A percentile compares a stretch with the other conserved stretches of the same genome.
phyloP scores from a whole-genome alignment of 75 land plant genomes.

The Pinus albicaulis region DNA sequence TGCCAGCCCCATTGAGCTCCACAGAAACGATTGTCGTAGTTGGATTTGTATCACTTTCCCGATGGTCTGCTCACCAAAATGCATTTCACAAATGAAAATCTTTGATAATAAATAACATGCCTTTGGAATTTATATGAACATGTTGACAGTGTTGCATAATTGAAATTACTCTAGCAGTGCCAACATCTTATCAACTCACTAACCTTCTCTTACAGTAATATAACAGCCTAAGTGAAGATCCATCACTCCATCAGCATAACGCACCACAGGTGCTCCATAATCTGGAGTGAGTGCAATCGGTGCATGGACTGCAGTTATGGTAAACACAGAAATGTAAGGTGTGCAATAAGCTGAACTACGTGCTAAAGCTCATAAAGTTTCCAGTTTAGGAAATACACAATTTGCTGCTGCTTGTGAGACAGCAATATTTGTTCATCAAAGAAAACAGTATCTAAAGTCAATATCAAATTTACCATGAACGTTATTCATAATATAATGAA shows the following conservation, averaged over 20 bases:
- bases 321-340: not conserved
- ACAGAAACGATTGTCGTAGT: constrained; percentile 62
- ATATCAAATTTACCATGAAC: not conserved
- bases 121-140: not conserved
- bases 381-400: not conserved
- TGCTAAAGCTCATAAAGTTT: not conserved
- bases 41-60: constrained; percentile 53
- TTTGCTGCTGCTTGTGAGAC: not conserved
- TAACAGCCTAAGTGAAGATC: constrained; percentile 51
- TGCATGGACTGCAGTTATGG: constrained; percentile 31
- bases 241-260: constrained; percentile 83
- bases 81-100: not conserved
- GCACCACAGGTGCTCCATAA: constrained; percentile 53
- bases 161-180: not conserved
- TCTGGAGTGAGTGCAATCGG: constrained; percentile 73
- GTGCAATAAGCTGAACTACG: not conserved
- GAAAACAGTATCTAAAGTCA: not conserved
- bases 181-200: not conserved
- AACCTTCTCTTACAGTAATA: constrained; percentile 74
- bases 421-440: not conserved
- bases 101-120: not conserved
- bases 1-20: constrained; percentile 23
- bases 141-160: not conserved
- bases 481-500: not conserved
- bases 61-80: constrained; percentile 51